These are phyloP conservation scores for Solanum pinnatisectum DNA, from an alignment of 257 asterid genomes.

Conservation along the genomic window DNA sequence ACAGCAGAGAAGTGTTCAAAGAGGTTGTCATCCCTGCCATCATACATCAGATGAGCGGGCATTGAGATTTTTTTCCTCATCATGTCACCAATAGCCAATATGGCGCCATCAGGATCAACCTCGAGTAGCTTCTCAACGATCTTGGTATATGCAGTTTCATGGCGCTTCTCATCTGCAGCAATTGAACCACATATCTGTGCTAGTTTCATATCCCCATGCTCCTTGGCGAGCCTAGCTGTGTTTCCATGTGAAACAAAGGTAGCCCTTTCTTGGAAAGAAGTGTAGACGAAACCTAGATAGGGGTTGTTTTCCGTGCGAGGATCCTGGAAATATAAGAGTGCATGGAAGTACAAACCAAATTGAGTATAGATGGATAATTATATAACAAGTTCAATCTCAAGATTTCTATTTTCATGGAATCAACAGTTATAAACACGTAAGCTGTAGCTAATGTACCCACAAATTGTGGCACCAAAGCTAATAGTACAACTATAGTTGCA, in stretches of 20 bases:
- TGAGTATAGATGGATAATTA: background rate
- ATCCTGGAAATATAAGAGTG: constrained; percentile 32
- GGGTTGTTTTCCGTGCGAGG: constrained; percentile 84
- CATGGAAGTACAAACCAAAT: background rate
- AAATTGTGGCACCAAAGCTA: background rate
- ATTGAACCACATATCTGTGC: constrained; percentile 74
- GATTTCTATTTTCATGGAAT: background rate
- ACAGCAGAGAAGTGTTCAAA: constrained; percentile 63
- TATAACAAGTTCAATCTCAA: background rate
- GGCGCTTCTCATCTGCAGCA: constrained; percentile 81
- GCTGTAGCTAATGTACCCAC: background rate
- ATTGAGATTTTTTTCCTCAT: constrained; percentile 68
- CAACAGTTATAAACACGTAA: background rate
- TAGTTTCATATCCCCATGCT: constrained; percentile 54
- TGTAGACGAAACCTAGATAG: constrained; percentile 71
- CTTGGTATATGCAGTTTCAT: constrained; percentile 70
- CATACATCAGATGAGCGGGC: constrained; percentile 80
- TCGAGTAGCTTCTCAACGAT: constrained; percentile 66
- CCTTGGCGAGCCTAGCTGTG: constrained; percentile 75
- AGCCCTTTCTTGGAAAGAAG: constrained; percentile 76
- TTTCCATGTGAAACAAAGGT: constrained; percentile 74
- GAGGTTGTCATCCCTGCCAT: constrained; percentile 49
- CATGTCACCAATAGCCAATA: constrained; percentile 61
- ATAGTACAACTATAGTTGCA: background rate
- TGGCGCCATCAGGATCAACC: constrained; percentile 54